phyloP scores from a whole-genome alignment of 2,329 filamentous ascomycete genomes.

The Fragosphaeria purpurea region DNA sequence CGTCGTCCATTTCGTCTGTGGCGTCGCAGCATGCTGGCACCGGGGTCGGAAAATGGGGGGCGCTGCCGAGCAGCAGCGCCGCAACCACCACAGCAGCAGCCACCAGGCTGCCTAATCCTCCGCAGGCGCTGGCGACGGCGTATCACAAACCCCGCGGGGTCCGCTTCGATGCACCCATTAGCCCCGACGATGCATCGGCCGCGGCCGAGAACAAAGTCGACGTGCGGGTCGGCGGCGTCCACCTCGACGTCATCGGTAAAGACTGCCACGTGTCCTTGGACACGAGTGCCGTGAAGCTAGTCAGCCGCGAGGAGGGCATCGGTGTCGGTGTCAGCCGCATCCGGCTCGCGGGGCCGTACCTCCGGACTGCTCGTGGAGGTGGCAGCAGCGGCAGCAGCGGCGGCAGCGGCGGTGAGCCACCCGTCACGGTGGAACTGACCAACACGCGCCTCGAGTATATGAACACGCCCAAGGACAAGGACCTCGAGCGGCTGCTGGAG shows the following conservation, averaged over 20 bases:
- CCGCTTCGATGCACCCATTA: slow-evolving; percentile 39
- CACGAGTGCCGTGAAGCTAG: slow-evolving; percentile 72
- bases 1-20: slow-evolving; percentile 70
- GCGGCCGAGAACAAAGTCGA: slow-evolving; percentile 58
- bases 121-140: slow-evolving; percentile 16
- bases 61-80: slow-evolving; percentile 2
- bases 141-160: slow-evolving; percentile 44
- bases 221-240: slow-evolving; percentile 63
- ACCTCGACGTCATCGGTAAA: slow-evolving; percentile 66
- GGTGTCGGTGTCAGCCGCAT: slow-evolving; percentile 66
- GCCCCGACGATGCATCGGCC: slow-evolving; percentile 36
- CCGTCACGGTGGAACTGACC: slow-evolving; percentile 51
- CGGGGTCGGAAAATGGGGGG: not conserved
- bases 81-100: too few species aligned
- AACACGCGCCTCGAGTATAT: slow-evolving; percentile 66
- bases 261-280: slow-evolving; percentile 65
- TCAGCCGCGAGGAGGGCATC: slow-evolving; percentile 63
- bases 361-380: slow-evolving; percentile 31
- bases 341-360: slow-evolving; percentile 61
- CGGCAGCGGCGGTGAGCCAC: slow-evolving; percentile 35
- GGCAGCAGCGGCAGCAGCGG: too few species aligned
- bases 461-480: slow-evolving; percentile 61
- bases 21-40: slow-evolving; percentile 34
- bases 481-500: slow-evolving; percentile 72
- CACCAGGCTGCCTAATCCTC: too few species aligned